Conservation (phyloP, 495 filamentous ascomycete genomes). For the Evansstolkia leycettana region DNA sequence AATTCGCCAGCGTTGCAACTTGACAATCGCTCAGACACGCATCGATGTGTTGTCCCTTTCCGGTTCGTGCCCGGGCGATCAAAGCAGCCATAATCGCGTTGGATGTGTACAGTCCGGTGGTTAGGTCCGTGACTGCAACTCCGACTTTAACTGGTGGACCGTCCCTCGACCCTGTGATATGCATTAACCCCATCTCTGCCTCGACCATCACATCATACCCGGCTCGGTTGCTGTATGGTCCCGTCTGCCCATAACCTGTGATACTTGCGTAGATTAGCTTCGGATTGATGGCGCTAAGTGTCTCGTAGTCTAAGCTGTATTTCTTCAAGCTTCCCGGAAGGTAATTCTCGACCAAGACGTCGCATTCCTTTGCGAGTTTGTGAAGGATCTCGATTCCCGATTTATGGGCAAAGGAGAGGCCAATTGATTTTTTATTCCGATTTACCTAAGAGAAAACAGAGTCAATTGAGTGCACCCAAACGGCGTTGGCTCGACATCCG, state of each 20-base stretch:
- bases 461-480: background rate
- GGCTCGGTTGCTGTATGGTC: slow-evolving; percentile 76
- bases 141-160: slow-evolving; percentile 95
- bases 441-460: slow-evolving; percentile 50
- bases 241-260: slow-evolving; percentile 79
- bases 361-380: slow-evolving; percentile 68
- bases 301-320: slow-evolving; percentile 78
- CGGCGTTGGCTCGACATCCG: slow-evolving; percentile 4
- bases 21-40: slow-evolving; percentile 86
- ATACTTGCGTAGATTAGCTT: slow-evolving; percentile 55
- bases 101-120: slow-evolving; percentile 92
- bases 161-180: slow-evolving; percentile 81
- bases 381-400: slow-evolving; percentile 79
- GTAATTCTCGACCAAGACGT: slow-evolving; percentile 96
- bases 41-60: slow-evolving; percentile 85
- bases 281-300: slow-evolving; percentile 69
- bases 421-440: slow-evolving; percentile 92
- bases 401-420: slow-evolving; percentile 75
- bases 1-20: slow-evolving; percentile 82
- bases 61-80: slow-evolving; percentile 52
- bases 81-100: slow-evolving; percentile 95
- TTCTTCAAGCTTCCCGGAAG: slow-evolving; percentile 83
- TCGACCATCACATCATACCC: slow-evolving; percentile 99
- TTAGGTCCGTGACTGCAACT: slow-evolving; percentile 91
- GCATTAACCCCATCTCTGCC: slow-evolving; percentile 96